Base-by-base conservation (phyloP, 352 stramenopile species). In the Aphanomyces euteiches region DNA sequence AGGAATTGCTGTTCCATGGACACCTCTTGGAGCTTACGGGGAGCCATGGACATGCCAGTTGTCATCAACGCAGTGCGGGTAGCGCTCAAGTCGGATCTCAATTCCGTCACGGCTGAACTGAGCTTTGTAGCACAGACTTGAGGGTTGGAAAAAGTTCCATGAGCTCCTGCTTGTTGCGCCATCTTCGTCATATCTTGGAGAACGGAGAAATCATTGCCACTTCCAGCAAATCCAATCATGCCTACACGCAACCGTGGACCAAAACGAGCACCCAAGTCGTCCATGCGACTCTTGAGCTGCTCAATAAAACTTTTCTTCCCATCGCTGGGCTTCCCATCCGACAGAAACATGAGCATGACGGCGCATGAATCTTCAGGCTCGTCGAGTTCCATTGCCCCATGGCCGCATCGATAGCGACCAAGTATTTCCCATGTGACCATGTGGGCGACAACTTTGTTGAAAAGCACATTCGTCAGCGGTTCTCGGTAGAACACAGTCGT, bases 381-480 rank as follows among this genome's bases (percentile, higher is more conserved):
- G 28, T 77, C 74, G 37, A 53, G 13, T 17, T 66, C 36, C 37
- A 77, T 53, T 8, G 72, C 21, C 28, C 10, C 36, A 73, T 57
- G 34, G 68, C 73, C 6, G 43, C 54, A 13, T 74, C 50, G 12
- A 77, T 63, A 4, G 73, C 67, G 19, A 69, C 68, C 3, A 77
- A 19, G 50, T 77, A 77, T 19, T 73, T 72, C 15, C 73, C 73
- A 53, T 66, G 54, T 4, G 36, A 53, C 21, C 7, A 75, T 48
- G 13, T 67, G n/a, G 17, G 72, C 68, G 28, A 77, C 57, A 40
- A 77, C 43, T 41, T 60, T 63, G 59, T 77, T 77, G 73, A 75
- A 77, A 5, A 77, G 48, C 13, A 67, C 56, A 45, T 71, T 74
- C 47, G 73, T 45, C 13, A 72, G 48, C 34, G 73, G 73, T 15